These are phyloP conservation scores for Anisogramma anomala DNA, from an alignment of 2,329 filamentous ascomycete genomes.

Conservation along the genomic window DNA sequence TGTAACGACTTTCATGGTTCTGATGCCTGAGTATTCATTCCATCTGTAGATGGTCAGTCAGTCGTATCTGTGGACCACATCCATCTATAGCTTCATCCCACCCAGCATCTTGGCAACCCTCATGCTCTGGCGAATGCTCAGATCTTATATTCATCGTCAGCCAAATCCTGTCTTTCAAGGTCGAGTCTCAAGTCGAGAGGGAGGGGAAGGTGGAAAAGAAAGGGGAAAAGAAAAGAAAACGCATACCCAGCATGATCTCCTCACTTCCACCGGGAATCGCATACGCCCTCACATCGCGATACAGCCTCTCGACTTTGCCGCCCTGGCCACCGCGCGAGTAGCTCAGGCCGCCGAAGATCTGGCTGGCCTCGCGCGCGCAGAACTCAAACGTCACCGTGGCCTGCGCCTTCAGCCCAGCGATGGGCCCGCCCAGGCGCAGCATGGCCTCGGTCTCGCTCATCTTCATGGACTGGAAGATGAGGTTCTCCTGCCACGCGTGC, in stretches of 20 bases:
- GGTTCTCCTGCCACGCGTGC: slow-evolving; percentile 93
- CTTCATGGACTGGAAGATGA: slow-evolving; percentile 83
- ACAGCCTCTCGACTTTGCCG: slow-evolving; percentile 86
- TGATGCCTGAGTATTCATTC: not conserved
- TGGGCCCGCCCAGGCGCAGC: slow-evolving; percentile 87
- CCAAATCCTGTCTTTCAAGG: no score
- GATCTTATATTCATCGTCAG: no score
- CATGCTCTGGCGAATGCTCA: slow-evolving; percentile 65
- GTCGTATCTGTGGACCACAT: no score
- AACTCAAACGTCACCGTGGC: slow-evolving; percentile 92
- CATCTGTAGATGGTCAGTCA: not conserved
- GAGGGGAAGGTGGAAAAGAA: no score
- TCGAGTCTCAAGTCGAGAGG: no score
- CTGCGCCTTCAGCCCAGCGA: slow-evolving; percentile 89
- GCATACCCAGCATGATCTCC: slow-evolving; percentile 80
- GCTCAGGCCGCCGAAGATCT: slow-evolving; percentile 92
- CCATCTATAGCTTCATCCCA: slow-evolving; percentile 82
- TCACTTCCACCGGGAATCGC: slow-evolving; percentile 79
- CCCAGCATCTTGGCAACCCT: slow-evolving; percentile 71
- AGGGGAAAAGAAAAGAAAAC: no score
- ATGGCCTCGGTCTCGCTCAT: slow-evolving; percentile 95
- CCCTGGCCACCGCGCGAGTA: slow-evolving; percentile 92
- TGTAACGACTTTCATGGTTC: no score
- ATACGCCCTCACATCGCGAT: slow-evolving; percentile 90
- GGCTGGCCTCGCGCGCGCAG: slow-evolving; percentile 88